Evolutionary conservation across 345 rosid species (phyloP), one percentile per base, ranked within the genome.

Genomic region (Erysimum cheiranthoides): DNA sequence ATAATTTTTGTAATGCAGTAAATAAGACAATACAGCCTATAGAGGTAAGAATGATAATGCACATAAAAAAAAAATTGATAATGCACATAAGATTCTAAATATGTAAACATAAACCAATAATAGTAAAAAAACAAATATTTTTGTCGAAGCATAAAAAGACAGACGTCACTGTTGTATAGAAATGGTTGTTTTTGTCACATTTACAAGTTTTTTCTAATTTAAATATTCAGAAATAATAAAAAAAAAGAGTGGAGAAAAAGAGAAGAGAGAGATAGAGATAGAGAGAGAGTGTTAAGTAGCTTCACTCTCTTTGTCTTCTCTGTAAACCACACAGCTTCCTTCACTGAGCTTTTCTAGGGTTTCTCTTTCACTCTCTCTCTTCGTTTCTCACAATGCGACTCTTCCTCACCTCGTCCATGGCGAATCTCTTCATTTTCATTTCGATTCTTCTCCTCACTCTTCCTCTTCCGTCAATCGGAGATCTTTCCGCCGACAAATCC

Each of bases 401-500:
- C 61, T 66, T 57, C 79, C 11, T 27, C 46, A 9, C 21, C 0
- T 10, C 66, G 0, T 66, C 76, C 9, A 79, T 64, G 79, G 25
- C 42, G 43, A 21, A 16, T 63, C 75, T 74, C 43, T 46, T 14
- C 28, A 2, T 38, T 2, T 63, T 68, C 72, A 28, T 62, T 28
- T 68, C 54, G 0, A 0, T 69, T 71, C 65, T 82, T 64, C 61
- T 74, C 50, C 70, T 76, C 16, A 52, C 84, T 9, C 16, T 85
- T 14, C 45, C 80, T 9, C 54, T 73, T 9, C 80, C 72, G 1
- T 46, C 84, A 9, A 28, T 47, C 18, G 82, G 90, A 74, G 98
- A 96, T 84, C 96, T 93, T 58, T 43, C 89, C 64, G 82, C 90
- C 83, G 99, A 96, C 82, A 80, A 86, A 27, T 80, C 87, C 4